phyloP scores from a whole-genome alignment of 2,329 filamentous ascomycete species.

The Blastomyces silverae region DNA sequence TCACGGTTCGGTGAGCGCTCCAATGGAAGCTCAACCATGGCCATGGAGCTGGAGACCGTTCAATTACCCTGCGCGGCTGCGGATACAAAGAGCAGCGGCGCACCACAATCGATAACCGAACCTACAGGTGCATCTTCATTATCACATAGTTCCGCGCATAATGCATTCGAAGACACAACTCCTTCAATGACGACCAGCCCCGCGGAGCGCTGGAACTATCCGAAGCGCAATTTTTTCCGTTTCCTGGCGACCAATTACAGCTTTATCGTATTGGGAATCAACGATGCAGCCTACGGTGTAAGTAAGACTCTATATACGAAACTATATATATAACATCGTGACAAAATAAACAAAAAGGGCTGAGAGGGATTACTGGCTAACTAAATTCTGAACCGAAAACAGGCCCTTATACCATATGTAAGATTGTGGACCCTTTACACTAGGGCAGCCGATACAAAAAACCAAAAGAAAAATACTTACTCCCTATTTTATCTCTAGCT shows the following conservation, averaged over 20 bases:
- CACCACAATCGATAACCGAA: neutral
- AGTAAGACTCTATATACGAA: slow-evolving; percentile 24
- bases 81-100: neutral
- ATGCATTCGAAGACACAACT: neutral
- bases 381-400: neutral
- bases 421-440: slow-evolving; percentile 19
- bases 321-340: neutral
- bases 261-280: slow-evolving; percentile 52
- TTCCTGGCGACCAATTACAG: slow-evolving; percentile 53
- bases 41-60: slow-evolving; percentile 6
- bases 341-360: neutral
- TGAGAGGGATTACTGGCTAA: neutral
- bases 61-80: neutral
- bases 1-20: slow-evolving; percentile 9
- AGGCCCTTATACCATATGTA: slow-evolving; percentile 47
- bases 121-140: neutral
- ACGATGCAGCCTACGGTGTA: slow-evolving; percentile 53
- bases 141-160: neutral
- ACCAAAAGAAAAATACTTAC: neutral
- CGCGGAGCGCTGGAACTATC: slow-evolving; percentile 58
- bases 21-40: slow-evolving; percentile 9
- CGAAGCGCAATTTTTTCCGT: slow-evolving; percentile 53
- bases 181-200: slow-evolving; percentile 41
- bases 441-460: neutral
- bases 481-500: slow-evolving; percentile 31